Evolutionary conservation across 306 rosid species (phyloP), one percentile per base, ranked within the genome.

Genomic region (Lathyrus oleraceus): DNA sequence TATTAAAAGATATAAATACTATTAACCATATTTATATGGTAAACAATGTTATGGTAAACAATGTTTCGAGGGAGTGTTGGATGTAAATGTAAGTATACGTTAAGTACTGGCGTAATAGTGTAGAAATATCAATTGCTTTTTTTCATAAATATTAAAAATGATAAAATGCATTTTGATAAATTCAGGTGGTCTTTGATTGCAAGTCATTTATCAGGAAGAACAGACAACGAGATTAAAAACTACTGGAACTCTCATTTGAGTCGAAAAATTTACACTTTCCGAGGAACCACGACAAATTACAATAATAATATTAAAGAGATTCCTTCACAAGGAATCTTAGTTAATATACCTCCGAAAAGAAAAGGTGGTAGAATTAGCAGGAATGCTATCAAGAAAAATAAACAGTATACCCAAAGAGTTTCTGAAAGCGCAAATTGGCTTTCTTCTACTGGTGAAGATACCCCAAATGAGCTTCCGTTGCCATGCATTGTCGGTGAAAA

Each of bases 181-280:
- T 60, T 58, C 77, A 91, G 97, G 81, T 92, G 98, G 98, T 92
- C 98, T 5, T 32, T 88, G 69, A 92, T 92, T 30, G 98, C 98
- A 1, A 79, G 87, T 60, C 88, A 92, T 28, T 64, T 92, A 59
- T 86, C 93, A 0, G 98, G 98, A 14, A 82, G 98, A 88, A 92
- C 98, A 4, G 98, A 92, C 81, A 92, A 92, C 71, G 98, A 92
- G 69, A 90, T 92, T 11, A 92, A 92, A n/a, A 92, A 92, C 43
- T 85, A 92, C 44, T 92, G 98, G 98, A 92, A 92, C 45, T 88
- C 96, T 5, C 91, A 92, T 43, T 32, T 92, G 65, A 82, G 96
- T 23, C 79, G 98, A 12, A 90, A 84, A 76, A 69, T 86, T 8
- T 77, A 72, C 70, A 84, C 69, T 9, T 73, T 83, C 70, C 68